These are phyloP conservation scores for Cephaloascus albidus DNA, from an alignment of 805 yeast genomes.

Conservation along the genomic window DNA sequence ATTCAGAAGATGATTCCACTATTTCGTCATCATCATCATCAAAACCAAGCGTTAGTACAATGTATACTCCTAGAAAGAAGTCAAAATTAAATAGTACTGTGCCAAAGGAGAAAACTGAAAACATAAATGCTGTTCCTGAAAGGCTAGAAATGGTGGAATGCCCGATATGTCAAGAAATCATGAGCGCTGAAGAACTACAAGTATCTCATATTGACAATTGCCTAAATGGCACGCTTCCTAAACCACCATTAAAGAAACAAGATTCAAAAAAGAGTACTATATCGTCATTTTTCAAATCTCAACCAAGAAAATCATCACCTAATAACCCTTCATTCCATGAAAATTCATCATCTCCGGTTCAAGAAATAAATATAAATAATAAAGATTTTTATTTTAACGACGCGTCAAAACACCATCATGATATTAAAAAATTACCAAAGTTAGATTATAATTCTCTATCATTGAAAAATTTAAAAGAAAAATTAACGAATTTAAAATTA, in stretches of 20 bases:
- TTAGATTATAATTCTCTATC: slow-evolving; percentile 54
- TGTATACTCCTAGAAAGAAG: too few species aligned
- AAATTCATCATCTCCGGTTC: too few species aligned
- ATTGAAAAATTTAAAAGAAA: slow-evolving; percentile 51
- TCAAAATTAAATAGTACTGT: too few species aligned
- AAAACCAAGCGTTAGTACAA: too few species aligned
- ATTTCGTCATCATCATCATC: too few species aligned
- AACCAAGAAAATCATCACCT: slow-evolving; percentile 1
- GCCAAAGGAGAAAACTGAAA: too few species aligned
- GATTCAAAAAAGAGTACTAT: slow-evolving; percentile 3
- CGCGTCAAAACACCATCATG: slow-evolving; percentile 14
- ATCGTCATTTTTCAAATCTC: slow-evolving; percentile 1
- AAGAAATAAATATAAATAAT: too few species aligned
- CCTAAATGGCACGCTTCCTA: slow-evolving; percentile 20
- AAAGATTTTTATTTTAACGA: slow-evolving; percentile 20
- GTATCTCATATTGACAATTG: slow-evolving; percentile 56
- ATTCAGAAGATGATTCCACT: slow-evolving; percentile 7
- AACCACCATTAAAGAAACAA: not conserved
- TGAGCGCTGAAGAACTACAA: slow-evolving; percentile 50
- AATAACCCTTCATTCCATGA: too few species aligned
- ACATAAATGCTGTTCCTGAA: slow-evolving; percentile 5
- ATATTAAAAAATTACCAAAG: slow-evolving; percentile 42
- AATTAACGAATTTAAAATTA: slow-evolving; percentile 43
- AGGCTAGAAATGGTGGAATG: slow-evolving; percentile 37
- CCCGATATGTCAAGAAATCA: slow-evolving; percentile 53